These are phyloP conservation scores for Hyphopichia fennica DNA, from an alignment of 1,139 yeast species.

Conservation along the genomic window DNA sequence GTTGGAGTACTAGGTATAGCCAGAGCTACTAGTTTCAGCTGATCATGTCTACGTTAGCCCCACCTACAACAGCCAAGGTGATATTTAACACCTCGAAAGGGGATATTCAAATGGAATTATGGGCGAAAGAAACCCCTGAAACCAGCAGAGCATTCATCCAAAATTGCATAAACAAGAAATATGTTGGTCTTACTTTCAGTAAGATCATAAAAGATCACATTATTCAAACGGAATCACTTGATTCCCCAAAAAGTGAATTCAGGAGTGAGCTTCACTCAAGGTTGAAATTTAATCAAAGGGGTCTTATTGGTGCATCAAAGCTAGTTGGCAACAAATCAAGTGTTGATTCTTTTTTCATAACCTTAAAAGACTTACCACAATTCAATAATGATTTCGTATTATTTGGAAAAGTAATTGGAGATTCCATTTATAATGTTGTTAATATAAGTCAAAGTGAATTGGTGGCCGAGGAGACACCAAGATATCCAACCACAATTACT, in stretches of 20 bases:
- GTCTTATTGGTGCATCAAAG: slow-evolving; percentile 55
- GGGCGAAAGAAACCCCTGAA: slow-evolving; percentile 70
- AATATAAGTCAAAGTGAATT: slow-evolving; percentile 54
- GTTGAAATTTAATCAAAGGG: slow-evolving; percentile 53
- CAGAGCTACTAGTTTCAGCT: too few relatives aligned
- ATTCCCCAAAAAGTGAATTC: slow-evolving; percentile 13
- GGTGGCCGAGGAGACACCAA: slow-evolving; percentile 41
- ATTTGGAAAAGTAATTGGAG: slow-evolving; percentile 65
- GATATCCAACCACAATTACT: slow-evolving; percentile 51
- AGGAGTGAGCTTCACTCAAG: slow-evolving; percentile 57
- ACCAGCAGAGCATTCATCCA: slow-evolving; percentile 51
- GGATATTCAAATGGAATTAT: slow-evolving; percentile 56
- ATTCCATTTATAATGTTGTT: slow-evolving; percentile 54
- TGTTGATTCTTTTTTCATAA: slow-evolving; percentile 53
- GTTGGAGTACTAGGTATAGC: too few relatives aligned
- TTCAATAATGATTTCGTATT: slow-evolving; percentile 50
- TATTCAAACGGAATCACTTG: slow-evolving; percentile 25
- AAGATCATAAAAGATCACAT: slow-evolving; percentile 34
- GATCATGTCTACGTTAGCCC: slow-evolving; percentile 1
- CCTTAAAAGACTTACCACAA: slow-evolving; percentile 47
- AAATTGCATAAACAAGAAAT: slow-evolving; percentile 45
- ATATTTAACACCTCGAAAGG: slow-evolving; percentile 61
- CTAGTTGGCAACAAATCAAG: slow-evolving; percentile 26
- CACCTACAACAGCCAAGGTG: slow-evolving; percentile 59
- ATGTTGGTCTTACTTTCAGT: slow-evolving; percentile 42